Conservation (phyloP, 352 stramenopile genomes). For the Phytopythium ostracodes region DNA sequence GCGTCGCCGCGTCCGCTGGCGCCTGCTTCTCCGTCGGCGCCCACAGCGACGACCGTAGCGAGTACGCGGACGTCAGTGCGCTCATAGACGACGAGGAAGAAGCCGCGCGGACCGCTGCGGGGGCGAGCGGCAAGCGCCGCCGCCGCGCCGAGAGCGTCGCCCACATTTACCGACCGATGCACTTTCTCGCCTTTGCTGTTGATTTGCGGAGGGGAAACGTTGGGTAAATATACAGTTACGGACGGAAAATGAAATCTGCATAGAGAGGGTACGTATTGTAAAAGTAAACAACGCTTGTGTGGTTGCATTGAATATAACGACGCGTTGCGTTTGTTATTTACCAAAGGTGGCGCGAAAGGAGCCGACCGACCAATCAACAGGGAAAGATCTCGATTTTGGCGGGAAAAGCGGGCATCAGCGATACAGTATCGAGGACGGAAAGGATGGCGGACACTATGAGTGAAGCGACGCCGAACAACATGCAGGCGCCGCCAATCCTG, state of each 20-base stretch:
- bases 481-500: neutral
- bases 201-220: too few species aligned
- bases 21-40: constrained; percentile 74
- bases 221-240: neutral
- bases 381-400: neutral
- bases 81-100: constrained; percentile 1
- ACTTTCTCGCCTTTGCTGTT: neutral
- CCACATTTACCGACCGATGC: neutral
- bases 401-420: neutral
- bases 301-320: too few species aligned
- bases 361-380: too few species aligned
- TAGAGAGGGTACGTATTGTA: neutral
- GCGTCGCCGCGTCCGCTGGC: constrained; percentile 72
- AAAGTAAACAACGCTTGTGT: neutral
- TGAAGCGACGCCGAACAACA: neutral
- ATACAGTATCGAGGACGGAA: neutral
- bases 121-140: neutral
- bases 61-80: neutral
- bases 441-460: neutral
- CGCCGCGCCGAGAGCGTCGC: neutral
- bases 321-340: too few species aligned
- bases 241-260: too few species aligned
- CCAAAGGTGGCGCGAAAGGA: too few species aligned
- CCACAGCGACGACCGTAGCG: constrained; percentile 55
- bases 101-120: neutral